Conservation (phyloP, 805 yeast genomes). For the Metschnikowia continentalis region DNA sequence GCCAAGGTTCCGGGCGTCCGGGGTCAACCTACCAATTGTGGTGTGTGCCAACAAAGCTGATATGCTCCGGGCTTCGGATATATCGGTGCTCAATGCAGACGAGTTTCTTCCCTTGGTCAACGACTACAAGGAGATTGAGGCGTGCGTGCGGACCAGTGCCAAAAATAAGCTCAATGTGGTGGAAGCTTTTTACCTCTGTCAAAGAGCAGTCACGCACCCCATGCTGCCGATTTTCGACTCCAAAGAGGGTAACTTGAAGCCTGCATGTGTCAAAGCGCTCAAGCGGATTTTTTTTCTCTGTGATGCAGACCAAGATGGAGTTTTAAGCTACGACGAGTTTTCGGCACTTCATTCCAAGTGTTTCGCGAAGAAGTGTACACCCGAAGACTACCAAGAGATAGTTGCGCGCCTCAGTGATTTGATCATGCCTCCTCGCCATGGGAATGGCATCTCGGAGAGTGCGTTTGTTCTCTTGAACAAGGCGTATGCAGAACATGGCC, state of each 20-base stretch:
- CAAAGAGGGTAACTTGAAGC: slow-evolving; percentile 79
- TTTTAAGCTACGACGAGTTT: slow-evolving; percentile 66
- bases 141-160: slow-evolving; percentile 87
- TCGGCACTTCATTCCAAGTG: slow-evolving; percentile 67
- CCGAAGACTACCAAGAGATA: slow-evolving; percentile 36
- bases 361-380: slow-evolving; percentile 46
- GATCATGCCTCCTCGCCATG: slow-evolving; percentile 17
- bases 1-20: slow-evolving; percentile 86
- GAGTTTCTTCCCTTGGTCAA: slow-evolving; percentile 82
- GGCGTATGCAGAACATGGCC: slow-evolving; percentile 81
- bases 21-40: slow-evolving; percentile 91
- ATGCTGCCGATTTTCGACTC: slow-evolving; percentile 89
- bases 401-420: slow-evolving; percentile 24
- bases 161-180: slow-evolving; percentile 78
- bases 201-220: slow-evolving; percentile 89
- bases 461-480: slow-evolving; percentile 80
- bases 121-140: slow-evolving; percentile 91
- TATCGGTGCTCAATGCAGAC: slow-evolving; percentile 49
- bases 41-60: slow-evolving; percentile 83
- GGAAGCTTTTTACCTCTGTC: slow-evolving; percentile 90
- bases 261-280: slow-evolving; percentile 70
- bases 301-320: slow-evolving; percentile 90
- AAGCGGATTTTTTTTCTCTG: slow-evolving; percentile 77
- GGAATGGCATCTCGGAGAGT: slow-evolving; percentile 56
- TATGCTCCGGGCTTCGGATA: slow-evolving; percentile 32